Evolutionary conservation across 345 rosid species (phyloP).

Genomic region (Euclidium syriacum): DNA sequence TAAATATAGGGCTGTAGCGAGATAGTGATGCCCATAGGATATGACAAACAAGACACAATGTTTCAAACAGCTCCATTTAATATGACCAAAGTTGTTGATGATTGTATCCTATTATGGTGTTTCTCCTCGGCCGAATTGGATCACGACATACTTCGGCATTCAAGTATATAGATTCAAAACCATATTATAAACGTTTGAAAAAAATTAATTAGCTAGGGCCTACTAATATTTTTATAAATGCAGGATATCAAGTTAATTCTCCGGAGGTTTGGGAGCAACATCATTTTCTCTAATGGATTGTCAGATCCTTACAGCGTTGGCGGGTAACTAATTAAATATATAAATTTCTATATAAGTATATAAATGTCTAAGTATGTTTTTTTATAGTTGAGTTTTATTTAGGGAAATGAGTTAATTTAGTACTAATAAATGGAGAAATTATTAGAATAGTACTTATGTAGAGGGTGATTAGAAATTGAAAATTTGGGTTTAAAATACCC

Average conservation of each 20-base stretch:
- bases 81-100: slow-evolving; percentile 28
- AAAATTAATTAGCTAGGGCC: not conserved
- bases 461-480: no score
- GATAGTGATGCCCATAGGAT: slow-evolving; percentile 59
- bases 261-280: slow-evolving; percentile 43
- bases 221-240: not conserved
- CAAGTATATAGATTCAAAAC: no score
- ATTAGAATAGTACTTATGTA: no score
- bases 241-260: slow-evolving; percentile 43
- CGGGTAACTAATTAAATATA: no score
- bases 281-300: slow-evolving; percentile 46
- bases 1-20: slow-evolving; percentile 53
- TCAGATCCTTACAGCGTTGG: slow-evolving; percentile 44
- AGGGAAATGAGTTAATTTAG: no score
- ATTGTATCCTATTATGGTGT: slow-evolving; percentile 50
- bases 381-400: no score
- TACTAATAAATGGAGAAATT: no score
- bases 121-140: slow-evolving; percentile 66
- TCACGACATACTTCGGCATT: slow-evolving; percentile 52
- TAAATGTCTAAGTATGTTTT: no score
- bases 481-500: no score
- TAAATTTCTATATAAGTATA: no score
- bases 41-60: slow-evolving; percentile 43
- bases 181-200: no score
- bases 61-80: slow-evolving; percentile 47